Evolutionary conservation across 306 rosid genomes (phyloP).

Genomic region (Clitoria ternatea): DNA sequence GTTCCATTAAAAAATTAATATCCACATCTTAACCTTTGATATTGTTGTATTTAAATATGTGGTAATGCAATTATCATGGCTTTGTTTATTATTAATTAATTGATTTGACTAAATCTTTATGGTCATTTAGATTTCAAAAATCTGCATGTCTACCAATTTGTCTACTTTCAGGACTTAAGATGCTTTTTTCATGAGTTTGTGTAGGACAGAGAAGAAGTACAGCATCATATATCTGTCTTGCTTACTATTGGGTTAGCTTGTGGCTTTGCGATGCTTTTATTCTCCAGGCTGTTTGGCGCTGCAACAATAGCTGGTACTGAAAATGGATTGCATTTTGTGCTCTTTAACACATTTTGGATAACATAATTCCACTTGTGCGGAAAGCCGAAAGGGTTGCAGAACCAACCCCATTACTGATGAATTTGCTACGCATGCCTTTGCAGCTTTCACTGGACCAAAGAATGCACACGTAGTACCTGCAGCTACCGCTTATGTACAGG

Average conservation of each 20-base stretch:
- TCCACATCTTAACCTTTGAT: neutral
- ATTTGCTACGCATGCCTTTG: constrained; percentile 31
- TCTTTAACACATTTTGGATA: constrained; percentile 7
- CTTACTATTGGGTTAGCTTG: constrained; percentile 79
- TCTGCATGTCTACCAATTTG: constrained; percentile 9
- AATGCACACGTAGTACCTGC: constrained; percentile 65
- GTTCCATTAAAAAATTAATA: neutral
- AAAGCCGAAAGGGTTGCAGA: constrained; percentile 15
- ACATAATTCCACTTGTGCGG: constrained; percentile 14
- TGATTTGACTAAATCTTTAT: neutral
- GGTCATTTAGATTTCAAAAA: neutral
- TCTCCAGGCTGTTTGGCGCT: constrained; percentile 66
- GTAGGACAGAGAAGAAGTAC: constrained; percentile 86
- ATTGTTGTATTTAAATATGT: neutral
- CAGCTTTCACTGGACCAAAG: constrained; percentile 83
- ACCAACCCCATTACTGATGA: constrained; percentile 32
- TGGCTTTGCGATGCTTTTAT: constrained; percentile 75
- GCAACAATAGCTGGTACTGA: constrained; percentile 67
- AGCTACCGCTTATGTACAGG: constrained; percentile 88
- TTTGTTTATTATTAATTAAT: neutral
- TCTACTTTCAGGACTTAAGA: constrained; percentile 3
- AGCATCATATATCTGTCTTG: constrained; percentile 56
- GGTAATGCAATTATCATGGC: neutral
- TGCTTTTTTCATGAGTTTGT: constrained; percentile 17
- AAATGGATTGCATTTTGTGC: constrained; percentile 24